These are phyloP conservation scores for Hericium rajendrae DNA, from an alignment of 768 basidiomycete species.

Conservation along the genomic window DNA sequence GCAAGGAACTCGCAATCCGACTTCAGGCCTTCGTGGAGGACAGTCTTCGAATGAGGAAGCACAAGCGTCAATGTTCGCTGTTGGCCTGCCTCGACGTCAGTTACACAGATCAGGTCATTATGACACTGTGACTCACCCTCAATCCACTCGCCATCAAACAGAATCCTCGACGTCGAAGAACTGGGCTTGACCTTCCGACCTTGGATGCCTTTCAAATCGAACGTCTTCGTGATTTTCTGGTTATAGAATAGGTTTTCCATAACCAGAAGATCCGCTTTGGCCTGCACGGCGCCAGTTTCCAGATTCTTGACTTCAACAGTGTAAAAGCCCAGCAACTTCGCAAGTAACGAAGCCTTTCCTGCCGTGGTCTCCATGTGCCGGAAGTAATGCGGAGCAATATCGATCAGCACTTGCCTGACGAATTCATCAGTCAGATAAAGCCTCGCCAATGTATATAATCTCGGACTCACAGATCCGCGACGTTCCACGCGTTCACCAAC, in stretches of 20 bases:
- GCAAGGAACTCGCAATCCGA: constrained; percentile 68
- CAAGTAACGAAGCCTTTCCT: constrained; percentile 56
- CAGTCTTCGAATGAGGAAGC: constrained; percentile 62
- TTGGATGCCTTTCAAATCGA: constrained; percentile 79
- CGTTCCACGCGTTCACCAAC: constrained; percentile 79
- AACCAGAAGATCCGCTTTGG: constrained; percentile 66
- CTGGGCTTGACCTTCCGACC: constrained; percentile 56
- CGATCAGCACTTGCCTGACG: constrained; percentile 64
- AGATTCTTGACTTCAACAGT: constrained; percentile 69
- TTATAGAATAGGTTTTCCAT: constrained; percentile 83
- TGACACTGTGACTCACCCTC: constrained; percentile 37
- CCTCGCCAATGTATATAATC: too few relatives aligned
- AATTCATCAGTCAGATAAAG: background rate
- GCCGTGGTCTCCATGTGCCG: constrained; percentile 65
- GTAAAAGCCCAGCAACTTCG: constrained; percentile 77
- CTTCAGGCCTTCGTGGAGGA: constrained; percentile 58
- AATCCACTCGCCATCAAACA: constrained; percentile 82
- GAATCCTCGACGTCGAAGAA: constrained; percentile 38
- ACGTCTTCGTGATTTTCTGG: constrained; percentile 57
- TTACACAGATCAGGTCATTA: background rate
- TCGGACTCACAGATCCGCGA: constrained; percentile 56
- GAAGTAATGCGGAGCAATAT: constrained; percentile 72
- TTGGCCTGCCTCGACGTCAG: constrained; percentile 36
- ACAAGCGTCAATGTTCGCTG: constrained; percentile 55
- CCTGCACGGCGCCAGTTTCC: constrained; percentile 53